Evolutionary conservation across 371 early-diverging fungal species (phyloP).

Genomic region (Lichtheimia ramosa): DNA sequence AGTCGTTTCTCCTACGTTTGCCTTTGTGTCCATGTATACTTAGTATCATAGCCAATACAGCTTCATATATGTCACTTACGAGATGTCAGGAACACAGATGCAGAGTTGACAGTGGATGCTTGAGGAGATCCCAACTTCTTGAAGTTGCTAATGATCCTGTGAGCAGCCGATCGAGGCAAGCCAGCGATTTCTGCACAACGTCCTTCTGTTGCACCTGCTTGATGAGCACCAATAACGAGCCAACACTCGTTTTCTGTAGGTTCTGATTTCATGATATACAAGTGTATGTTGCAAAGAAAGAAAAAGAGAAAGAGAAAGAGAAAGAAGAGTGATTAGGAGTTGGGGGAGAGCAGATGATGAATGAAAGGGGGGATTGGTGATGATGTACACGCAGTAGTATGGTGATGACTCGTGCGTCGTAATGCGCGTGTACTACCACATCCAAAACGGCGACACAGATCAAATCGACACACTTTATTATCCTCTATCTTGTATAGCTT

Average conservation of each 20-base stretch:
- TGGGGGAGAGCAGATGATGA: too few relatives aligned
- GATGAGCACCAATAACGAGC: slow-evolving; percentile 30
- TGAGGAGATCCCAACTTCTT: slow-evolving; percentile 24
- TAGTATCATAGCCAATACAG: background rate
- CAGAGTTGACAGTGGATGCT: slow-evolving; percentile 6
- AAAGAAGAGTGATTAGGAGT: slow-evolving; percentile 1
- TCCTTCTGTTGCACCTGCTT: slow-evolving; percentile 29
- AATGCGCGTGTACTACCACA: too few relatives aligned
- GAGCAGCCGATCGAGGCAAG: slow-evolving; percentile 16
- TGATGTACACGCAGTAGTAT: too few relatives aligned
- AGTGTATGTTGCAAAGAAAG: background rate
- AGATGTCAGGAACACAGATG: slow-evolving; percentile 5
- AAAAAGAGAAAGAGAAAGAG: too few relatives aligned
- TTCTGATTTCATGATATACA: background rate
- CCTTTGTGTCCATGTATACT: too few relatives aligned
- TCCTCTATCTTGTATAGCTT: too few relatives aligned
- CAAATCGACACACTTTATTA: too few relatives aligned
- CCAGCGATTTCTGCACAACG: slow-evolving; percentile 24
- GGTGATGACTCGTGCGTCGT: too few relatives aligned
- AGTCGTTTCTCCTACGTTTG: too few relatives aligned
- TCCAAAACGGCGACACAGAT: too few relatives aligned
- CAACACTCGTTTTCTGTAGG: slow-evolving; percentile 23
- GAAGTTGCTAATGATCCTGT: slow-evolving; percentile 23
- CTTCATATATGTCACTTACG: slow-evolving; percentile 6
- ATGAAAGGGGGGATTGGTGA: too few relatives aligned